Base-by-base conservation (phyloP, 768 basidiomycete genomes). In the Russula virescens region DNA sequence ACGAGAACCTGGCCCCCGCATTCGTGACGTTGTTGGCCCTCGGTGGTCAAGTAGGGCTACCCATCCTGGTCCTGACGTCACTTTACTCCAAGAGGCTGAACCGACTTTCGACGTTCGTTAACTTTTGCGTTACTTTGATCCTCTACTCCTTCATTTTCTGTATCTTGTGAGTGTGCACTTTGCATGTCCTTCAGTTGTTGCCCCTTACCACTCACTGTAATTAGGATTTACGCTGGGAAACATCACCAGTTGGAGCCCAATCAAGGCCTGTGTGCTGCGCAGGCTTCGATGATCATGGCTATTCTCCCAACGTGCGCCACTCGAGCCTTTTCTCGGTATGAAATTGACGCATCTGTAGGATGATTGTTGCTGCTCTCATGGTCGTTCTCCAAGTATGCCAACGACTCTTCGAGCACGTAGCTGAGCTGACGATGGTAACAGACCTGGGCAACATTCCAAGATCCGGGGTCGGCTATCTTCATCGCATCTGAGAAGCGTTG, bases 61-160 rank as follows among this genome's bases (percentile, higher is more conserved):
- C 81, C 16, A 63, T 81, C 11, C 73, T 84, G 43, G 70, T 85
- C 35, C 62, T 76, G 14, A 82, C 79, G 13, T 78, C 78, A 53
- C 67, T 80, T 19, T 61, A 78, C 25, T 78, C 76, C 55, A 79
- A 75, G 66, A 76, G 73, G 47, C 69, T 78, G 28, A 71, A 73
- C 42, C 78, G 80, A 58, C 81, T 80, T 57, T 80, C 82, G 0
- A 79, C 79, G 1, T 75, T 85, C 66, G 71, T 84, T 62, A 85
- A 86, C 63, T 80, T 85, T 63, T 84, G 82, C 60, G 56, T 80
- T n/a, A 76, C 79, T 50, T 82, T 82, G 82, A 76, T 80, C 11
- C 66, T 85, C 46, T 83, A 79, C 66, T 84, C 84, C 6, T 68
- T 84, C 60, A 73, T 77, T 35, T 81, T 79, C 67, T 79, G 76